Conservation (phyloP, 768 basidiomycete species). For the Rhodotorula taiwanensis region DNA sequence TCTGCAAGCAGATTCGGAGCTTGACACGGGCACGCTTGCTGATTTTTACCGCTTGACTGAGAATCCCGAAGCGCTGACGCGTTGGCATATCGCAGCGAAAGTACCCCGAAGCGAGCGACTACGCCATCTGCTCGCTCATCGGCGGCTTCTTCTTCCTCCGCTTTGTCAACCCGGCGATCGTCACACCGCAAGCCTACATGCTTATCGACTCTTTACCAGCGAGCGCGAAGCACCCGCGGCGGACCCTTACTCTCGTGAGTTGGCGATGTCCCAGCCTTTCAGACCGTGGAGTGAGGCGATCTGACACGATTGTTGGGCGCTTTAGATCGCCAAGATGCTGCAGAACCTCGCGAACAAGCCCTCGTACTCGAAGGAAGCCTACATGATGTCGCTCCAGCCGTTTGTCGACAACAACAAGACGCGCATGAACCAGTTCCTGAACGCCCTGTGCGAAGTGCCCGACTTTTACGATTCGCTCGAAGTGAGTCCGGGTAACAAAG, state of each 20-base stretch:
- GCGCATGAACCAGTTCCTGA: slow-evolving; percentile 93
- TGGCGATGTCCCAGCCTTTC: neutral
- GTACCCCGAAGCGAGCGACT: slow-evolving; percentile 97
- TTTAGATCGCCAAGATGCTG: slow-evolving; percentile 99
- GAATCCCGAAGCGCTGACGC: neutral
- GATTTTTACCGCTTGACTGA: neutral
- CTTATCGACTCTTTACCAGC: slow-evolving; percentile 87
- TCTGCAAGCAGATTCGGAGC: slow-evolving; percentile 98
- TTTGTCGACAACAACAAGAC: slow-evolving; percentile 99
- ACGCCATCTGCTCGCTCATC: slow-evolving; percentile 95
- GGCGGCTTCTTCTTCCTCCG: slow-evolving; percentile 99
- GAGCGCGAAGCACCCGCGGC: slow-evolving; percentile 82
- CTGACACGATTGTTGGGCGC: too few relatives aligned
- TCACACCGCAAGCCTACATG: slow-evolving; percentile 99
- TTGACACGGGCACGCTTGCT: slow-evolving; percentile 67
- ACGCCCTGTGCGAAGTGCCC: slow-evolving; percentile 93
- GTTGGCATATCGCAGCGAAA: slow-evolving; percentile 60
- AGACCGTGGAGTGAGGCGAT: too few relatives aligned
- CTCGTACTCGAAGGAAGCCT: slow-evolving; percentile 91
- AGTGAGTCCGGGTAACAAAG: slow-evolving; percentile 42
- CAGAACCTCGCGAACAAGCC: slow-evolving; percentile 99
- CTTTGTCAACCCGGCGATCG: slow-evolving; percentile 98
- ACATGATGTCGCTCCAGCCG: slow-evolving; percentile 97
- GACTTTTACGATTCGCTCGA: slow-evolving; percentile 99
- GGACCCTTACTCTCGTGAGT: slow-evolving; percentile 79